Percentiles rank a stretch among this genome's conserved stretches.
Conservation (phyloP, 352 stramenopile genomes). For the Blastocystis hominis region DNA sequence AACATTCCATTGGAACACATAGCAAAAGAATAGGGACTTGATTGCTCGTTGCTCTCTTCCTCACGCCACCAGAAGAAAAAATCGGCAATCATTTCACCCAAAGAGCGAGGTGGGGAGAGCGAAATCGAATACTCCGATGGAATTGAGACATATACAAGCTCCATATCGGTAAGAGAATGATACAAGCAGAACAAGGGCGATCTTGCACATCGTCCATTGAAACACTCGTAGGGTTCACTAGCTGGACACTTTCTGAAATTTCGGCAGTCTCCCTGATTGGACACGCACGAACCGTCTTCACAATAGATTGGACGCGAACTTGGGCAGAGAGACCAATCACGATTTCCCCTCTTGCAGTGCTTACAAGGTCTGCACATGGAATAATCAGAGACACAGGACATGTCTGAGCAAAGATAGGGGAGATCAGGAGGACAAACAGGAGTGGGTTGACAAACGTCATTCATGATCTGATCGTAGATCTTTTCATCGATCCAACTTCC, state of each 20-base stretch:
- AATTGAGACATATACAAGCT: background rate
- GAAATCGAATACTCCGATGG: background rate
- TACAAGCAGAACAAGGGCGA: conserved; percentile 1
- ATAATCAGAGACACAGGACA: conserved; percentile 26
- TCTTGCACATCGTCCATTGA: conserved; percentile 19
- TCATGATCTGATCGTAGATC: background rate
- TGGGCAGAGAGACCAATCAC: conserved; percentile 8
- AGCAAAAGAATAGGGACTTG: background rate
- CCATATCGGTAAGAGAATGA: background rate
- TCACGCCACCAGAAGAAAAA: background rate
- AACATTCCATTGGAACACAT: background rate
- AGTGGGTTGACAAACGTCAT: conserved; percentile 26
- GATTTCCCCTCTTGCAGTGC: background rate
- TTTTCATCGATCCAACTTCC: background rate
- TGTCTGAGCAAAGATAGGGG: background rate
- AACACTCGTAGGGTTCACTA: background rate
- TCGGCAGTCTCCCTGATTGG: conserved; percentile 21
- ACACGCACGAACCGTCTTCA: background rate
- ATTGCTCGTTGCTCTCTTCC: too few relatives aligned
- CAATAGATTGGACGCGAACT: conserved; percentile 8
- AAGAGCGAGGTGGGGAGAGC: background rate
- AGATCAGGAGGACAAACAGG: background rate
- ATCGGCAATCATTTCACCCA: background rate
- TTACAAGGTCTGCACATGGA: background rate
- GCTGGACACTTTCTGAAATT: background rate